Evolutionary conservation across 1,284 basidiomycete genomes (phyloP).

Genomic region (Macrocystidia cucumis): DNA sequence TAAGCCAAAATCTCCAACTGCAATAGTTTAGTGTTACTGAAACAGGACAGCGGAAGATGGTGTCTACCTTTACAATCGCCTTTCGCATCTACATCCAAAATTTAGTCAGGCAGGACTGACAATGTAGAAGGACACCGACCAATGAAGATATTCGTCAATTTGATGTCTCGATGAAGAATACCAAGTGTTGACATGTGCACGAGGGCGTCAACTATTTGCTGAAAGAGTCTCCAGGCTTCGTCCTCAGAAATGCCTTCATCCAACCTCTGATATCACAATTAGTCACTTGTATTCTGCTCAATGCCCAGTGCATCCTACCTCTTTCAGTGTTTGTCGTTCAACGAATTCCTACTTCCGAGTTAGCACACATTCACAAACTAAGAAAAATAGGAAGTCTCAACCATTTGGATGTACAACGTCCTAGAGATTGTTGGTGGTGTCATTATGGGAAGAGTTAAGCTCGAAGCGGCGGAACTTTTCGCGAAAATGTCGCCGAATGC

Average conservation of each 20-base stretch:
- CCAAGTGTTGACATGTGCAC: constrained; percentile 86
- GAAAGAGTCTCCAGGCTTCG: constrained; percentile 86
- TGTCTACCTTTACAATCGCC: constrained; percentile 86
- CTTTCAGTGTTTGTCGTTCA: constrained; percentile 78
- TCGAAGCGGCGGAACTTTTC: constrained; percentile 6
- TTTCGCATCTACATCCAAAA: constrained; percentile 53
- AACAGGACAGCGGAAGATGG: constrained; percentile 1
- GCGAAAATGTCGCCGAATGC: constrained; percentile 30
- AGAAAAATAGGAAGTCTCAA: constrained; percentile 18
- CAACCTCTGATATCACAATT: constrained; percentile 45
- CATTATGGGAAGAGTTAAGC: constrained; percentile 11
- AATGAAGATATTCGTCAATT: constrained; percentile 88
- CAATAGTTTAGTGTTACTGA: constrained; percentile 1
- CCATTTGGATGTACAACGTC: constrained; percentile 89
- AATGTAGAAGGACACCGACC: constrained; percentile 34
- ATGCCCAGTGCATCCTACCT: constrained; percentile 35
- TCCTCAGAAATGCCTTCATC: constrained; percentile 76
- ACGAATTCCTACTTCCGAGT: constrained; percentile 63
- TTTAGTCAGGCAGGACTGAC: constrained; percentile 1
- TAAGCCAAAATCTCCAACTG: constrained; percentile 89
- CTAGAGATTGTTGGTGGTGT: constrained; percentile 40
- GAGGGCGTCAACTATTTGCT: constrained; percentile 90
- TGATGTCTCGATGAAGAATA: constrained; percentile 91
- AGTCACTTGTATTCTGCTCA: constrained; percentile 3
- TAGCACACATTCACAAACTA: background rate